Percentiles rank a stretch among this genome's conserved stretches.
Evolutionary conservation across 768 basidiomycete species (phyloP).

Genomic region (Boletellus ananiceps): DNA sequence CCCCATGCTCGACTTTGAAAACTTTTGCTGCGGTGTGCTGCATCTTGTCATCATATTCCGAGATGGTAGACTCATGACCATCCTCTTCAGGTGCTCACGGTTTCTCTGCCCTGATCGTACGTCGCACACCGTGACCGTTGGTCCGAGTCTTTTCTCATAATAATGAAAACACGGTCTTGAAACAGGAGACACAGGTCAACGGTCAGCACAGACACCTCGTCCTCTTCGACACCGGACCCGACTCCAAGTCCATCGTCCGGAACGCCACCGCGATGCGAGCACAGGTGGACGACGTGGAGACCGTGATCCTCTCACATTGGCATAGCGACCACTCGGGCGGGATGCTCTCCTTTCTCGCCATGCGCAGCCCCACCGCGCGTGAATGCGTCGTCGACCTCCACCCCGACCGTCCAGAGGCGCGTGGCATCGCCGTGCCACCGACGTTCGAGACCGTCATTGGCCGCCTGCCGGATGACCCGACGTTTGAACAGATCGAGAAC

Average conservation of each 20-base stretch:
- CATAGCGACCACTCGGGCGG: constrained; percentile 75
- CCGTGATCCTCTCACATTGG: constrained; percentile 76
- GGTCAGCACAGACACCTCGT: constrained; percentile 45
- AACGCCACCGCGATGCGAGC: constrained; percentile 61
- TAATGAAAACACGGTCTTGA: background rate
- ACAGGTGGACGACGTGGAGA: constrained; percentile 49
- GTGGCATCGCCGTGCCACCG: constrained; percentile 70
- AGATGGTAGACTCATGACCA: background rate
- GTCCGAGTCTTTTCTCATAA: background rate
- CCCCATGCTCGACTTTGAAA: constrained; percentile 66
- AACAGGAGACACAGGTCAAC: constrained; percentile 53
- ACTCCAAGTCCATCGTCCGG: constrained; percentile 66
- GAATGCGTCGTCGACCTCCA: constrained; percentile 66
- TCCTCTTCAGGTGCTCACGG: constrained; percentile 66
- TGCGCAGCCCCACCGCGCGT: constrained; percentile 31
- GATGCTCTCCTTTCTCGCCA: constrained; percentile 57
- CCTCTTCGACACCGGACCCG: constrained; percentile 84
- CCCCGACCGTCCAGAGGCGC: constrained; percentile 65
- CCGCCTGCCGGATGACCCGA: constrained; percentile 65
- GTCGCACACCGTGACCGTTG: constrained; percentile 11
- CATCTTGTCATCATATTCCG: background rate
- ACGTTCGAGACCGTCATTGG: constrained; percentile 52
- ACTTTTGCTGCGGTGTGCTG: constrained; percentile 59
- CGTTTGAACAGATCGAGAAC: constrained; percentile 57
- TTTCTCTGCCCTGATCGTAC: constrained; percentile 74